Percentiles rank a stretch among this genome's conserved stretches.
These are phyloP conservation scores for Xylaria scruposa DNA, from an alignment of 495 filamentous ascomycete species.

Conservation along the genomic window DNA sequence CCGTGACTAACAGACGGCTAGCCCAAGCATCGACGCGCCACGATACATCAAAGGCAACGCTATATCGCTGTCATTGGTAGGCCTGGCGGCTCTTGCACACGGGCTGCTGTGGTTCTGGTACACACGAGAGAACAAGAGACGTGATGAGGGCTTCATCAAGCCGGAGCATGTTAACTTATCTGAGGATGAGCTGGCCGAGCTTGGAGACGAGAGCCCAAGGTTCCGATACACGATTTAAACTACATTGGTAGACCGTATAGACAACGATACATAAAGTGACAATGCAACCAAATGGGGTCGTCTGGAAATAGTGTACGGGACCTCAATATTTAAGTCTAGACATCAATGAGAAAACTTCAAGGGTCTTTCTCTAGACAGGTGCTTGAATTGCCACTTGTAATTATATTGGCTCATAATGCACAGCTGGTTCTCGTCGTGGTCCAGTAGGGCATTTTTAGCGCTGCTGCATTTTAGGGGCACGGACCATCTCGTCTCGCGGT, in stretches of 20 bases:
- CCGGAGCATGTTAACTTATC: conserved; percentile 60
- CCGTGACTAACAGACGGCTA: conserved; percentile 29
- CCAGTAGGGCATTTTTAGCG: background rate
- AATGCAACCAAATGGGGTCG: background rate
- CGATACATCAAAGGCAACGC: conserved; percentile 63
- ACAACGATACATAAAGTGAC: background rate
- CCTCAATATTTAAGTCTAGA: background rate
- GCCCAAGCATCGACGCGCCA: conserved; percentile 47
- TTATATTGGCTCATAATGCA: too few relatives aligned
- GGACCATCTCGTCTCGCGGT: background rate
- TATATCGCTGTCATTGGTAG: conserved; percentile 61
- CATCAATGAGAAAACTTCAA: too few relatives aligned
- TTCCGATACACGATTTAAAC: conserved; percentile 63
- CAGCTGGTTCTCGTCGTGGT: too few relatives aligned
- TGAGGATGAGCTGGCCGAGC: conserved; percentile 70
- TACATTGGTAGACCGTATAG: background rate
- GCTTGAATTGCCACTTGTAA: background rate
- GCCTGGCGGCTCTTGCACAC: conserved; percentile 54
- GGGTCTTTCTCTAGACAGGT: too few relatives aligned
- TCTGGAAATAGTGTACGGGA: background rate
- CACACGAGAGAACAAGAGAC: conserved; percentile 59
- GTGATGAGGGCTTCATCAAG: conserved; percentile 60
- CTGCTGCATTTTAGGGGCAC: background rate
- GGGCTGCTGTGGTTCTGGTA: conserved; percentile 63
- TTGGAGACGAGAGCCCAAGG: conserved; percentile 72